phyloP scores from a whole-genome alignment of 495 filamentous ascomycete species.

The Podospora pseudopauciseta region DNA sequence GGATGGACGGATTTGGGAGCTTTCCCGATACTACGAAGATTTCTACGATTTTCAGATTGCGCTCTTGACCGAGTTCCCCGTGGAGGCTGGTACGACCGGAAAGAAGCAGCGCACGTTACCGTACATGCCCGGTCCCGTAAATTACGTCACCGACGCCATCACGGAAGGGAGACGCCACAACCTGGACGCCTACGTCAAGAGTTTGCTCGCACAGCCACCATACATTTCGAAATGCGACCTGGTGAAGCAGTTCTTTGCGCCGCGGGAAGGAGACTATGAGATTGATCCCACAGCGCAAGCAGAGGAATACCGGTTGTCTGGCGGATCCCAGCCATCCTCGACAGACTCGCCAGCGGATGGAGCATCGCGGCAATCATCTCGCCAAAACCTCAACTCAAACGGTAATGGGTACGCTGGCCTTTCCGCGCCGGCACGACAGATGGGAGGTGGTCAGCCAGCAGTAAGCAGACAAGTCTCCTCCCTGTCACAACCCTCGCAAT shows the following conservation, averaged over 20 bases:
- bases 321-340: conserved; percentile 69
- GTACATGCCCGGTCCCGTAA: conserved; percentile 98
- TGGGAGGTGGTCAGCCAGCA: conserved; percentile 50
- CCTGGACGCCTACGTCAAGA: conserved; percentile 91
- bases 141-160: conserved; percentile 95
- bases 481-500: conserved; percentile 65
- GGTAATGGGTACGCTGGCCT: conserved; percentile 48
- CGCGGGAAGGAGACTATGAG: conserved; percentile 87
- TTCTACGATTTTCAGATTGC: conserved; percentile 99
- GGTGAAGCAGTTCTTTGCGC: conserved; percentile 86
- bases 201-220: conserved; percentile 73
- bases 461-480: conserved; percentile 72
- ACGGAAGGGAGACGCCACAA: conserved; percentile 88
- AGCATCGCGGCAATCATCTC: conserved; percentile 72
- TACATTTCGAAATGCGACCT: conserved; percentile 80
- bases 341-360: conserved; percentile 50
- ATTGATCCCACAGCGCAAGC: conserved; percentile 66
- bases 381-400: conserved; percentile 61
- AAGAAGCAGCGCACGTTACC: conserved; percentile 76
- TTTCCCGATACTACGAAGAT: conserved; percentile 92
- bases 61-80: conserved; percentile 87
- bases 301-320: conserved; percentile 67
- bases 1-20: conserved; percentile 86
- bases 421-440: conserved; percentile 55
- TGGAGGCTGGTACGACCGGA: conserved; percentile 81